Evolutionary conservation across 2,329 filamentous ascomycete genomes (phyloP), one percentile per base, ranked within the genome.

Genomic region (Dothideomycetes sp.): DNA sequence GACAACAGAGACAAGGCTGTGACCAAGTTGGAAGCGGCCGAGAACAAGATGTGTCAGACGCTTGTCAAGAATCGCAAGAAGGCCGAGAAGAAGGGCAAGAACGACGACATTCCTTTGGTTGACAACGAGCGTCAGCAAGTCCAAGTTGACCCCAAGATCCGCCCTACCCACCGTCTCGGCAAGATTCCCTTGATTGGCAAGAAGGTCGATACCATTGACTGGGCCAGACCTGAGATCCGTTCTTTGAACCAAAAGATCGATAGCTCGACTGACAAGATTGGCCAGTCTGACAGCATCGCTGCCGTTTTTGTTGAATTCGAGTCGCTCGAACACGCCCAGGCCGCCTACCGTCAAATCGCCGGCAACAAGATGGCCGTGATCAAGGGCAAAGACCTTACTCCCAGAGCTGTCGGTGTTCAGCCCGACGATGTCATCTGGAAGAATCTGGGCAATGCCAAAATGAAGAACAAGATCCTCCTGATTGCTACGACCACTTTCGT

Each of bases 171-270:
- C 57, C 76, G 76, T 29, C 66, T 80, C 41, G 84, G 82, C 57
- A 65, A 78, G 37, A 82, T 80, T 52, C 69, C 73, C 5, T 60
- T 94, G 22, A 70, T 87, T 47, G 82, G 85, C 47, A 75, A 82
- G 51, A 89, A 91, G 59, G 82, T 91, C n/a, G 87, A 96, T 62
- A 88, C 85, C 0, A 94, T 98, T 57, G 78, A 89, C 46, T 93
- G 84, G 75, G 82, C 80, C 45, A 80, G 89, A 28, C 70, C 71
- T 1, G 79, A 86, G 55, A 73, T 95, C 34, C 74, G 79, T 35
- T 77, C 80, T 33, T 70, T 93, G 27, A 77, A 80, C 31, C 82
- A 84, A 4, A 73, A 81, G 47, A 80, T 85, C 29, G 71, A 69
- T 38, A 69, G 73, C 41, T 83, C 85, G 11, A 47, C 54, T 9